Conservation (phyloP, 768 basidiomycete genomes). For the Lactarius pseudohatsudake region DNA sequence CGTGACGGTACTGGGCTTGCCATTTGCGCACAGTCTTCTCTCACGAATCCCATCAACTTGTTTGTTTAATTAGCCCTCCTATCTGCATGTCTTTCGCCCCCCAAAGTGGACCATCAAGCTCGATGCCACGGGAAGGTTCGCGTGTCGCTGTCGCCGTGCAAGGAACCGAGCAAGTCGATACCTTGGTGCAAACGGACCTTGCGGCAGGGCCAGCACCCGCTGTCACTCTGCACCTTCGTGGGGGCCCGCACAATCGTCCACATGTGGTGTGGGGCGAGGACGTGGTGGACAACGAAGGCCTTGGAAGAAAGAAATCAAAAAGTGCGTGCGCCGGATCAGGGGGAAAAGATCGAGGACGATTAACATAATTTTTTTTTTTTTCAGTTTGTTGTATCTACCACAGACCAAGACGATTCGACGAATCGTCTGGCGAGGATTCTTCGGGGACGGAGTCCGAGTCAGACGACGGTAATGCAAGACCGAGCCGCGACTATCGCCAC, state of each 20-base stretch:
- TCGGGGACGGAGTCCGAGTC: constrained; percentile 45
- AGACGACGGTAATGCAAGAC: constrained; percentile 20
- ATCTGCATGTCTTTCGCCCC: constrained; percentile 6
- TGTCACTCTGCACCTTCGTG: constrained; percentile 17
- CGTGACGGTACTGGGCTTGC: neutral
- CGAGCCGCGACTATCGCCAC: neutral
- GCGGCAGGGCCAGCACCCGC: neutral
- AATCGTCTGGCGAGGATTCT: constrained; percentile 69
- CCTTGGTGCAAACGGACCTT: constrained; percentile 1
- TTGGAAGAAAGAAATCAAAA: constrained; percentile 90
- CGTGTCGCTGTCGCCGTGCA: constrained; percentile 10
- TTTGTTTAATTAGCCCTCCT: neutral
- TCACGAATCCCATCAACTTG: neutral
- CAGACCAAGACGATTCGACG: constrained; percentile 76
- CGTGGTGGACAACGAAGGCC: constrained; percentile 74
- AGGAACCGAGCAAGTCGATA: constrained; percentile 10
- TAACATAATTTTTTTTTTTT: neutral
- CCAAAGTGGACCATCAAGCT: constrained; percentile 8
- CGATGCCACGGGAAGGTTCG: constrained; percentile 21
- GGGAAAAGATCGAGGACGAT: neutral
- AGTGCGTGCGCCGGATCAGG: neutral
- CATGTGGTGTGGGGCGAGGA: constrained; percentile 76
- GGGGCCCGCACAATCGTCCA: constrained; percentile 31
- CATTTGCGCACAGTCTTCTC: neutral
- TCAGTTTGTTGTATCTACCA: constrained; percentile 98